Percentiles rank a stretch among this genome's conserved stretches.
phyloP scores from a whole-genome alignment of 2,329 filamentous ascomycete genomes.

The Pseudocercospora pini-densiflorae region DNA sequence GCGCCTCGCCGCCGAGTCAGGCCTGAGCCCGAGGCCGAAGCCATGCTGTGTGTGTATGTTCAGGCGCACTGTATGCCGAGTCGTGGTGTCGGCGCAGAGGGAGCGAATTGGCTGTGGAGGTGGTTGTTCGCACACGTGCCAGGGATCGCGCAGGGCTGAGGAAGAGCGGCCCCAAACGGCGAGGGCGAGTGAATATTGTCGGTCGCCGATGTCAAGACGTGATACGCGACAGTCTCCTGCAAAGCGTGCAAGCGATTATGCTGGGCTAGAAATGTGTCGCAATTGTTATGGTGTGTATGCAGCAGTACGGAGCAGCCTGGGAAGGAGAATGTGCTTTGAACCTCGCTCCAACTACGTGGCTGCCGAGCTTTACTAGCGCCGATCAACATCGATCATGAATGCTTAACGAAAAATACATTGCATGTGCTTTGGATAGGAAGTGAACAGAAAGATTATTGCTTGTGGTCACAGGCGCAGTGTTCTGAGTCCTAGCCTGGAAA shows the following conservation, averaged over 20 bases:
- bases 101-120: constrained; percentile 11
- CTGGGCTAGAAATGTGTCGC: not conserved
- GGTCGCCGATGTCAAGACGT: constrained; percentile 1
- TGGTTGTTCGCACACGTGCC: constrained; percentile 5
- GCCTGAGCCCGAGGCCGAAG: constrained; percentile 74
- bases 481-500: not conserved
- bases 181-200: constrained; percentile 3
- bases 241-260: not conserved
- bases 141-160: constrained; percentile 9
- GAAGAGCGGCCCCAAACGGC: constrained; percentile 2
- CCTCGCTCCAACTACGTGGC: not conserved
- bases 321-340: not conserved
- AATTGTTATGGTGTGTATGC: not conserved
- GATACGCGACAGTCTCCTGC: not conserved
- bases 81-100: constrained; percentile 3
- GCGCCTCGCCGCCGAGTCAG: constrained; percentile 72
- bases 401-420: not conserved
- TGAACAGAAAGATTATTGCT: not conserved
- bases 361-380: constrained; percentile 6
- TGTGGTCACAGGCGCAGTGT: not conserved
- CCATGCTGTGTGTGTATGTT: constrained; percentile 51
- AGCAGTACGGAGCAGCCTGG: not conserved
- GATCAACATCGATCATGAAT: not conserved
- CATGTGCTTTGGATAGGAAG: not conserved
- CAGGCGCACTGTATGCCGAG: constrained; percentile 8